phyloP scores from a whole-genome alignment of 2,329 filamentous ascomycete species.

The Cladophialophora exuberans region DNA sequence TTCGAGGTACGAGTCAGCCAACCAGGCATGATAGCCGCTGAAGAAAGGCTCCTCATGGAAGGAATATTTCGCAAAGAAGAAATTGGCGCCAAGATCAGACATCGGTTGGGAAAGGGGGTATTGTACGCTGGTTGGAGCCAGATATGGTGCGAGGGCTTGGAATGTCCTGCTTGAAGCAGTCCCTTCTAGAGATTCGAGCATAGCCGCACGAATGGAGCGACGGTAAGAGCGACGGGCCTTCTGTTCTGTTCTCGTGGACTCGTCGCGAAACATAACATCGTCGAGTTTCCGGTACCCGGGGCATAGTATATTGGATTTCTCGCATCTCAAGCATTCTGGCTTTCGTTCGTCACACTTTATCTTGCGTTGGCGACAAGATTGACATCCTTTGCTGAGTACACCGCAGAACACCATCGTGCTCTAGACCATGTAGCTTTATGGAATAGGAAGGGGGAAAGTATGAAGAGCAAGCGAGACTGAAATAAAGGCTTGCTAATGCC shows the following conservation, averaged over 20 bases:
- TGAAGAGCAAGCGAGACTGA: background rate
- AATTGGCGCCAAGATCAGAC: constrained; percentile 9
- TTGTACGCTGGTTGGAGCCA: background rate
- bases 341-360: constrained; percentile 16
- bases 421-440: background rate
- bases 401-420: constrained; percentile 16
- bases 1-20: constrained; percentile 5
- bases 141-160: background rate
- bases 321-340: constrained; percentile 12
- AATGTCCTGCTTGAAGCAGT: background rate
- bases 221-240: background rate
- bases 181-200: background rate
- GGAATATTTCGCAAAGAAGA: constrained; percentile 18
- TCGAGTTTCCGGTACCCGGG: constrained; percentile 14
- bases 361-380: constrained; percentile 14
- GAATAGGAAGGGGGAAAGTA: background rate
- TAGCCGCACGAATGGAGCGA: background rate
- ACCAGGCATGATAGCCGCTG: constrained; percentile 12
- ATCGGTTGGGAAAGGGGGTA: background rate
- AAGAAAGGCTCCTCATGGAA: constrained; percentile 13
- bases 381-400: constrained; percentile 9
- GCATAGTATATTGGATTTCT: constrained; percentile 8
- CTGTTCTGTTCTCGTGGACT: constrained; percentile 3
- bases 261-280: constrained; percentile 10
- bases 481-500: too few relatives aligned